Percentiles rank a stretch among this genome's conserved stretches.
Conservation (phyloP, 2,329 filamentous ascomycete genomes). For the Xylariaceae sp. region DNA sequence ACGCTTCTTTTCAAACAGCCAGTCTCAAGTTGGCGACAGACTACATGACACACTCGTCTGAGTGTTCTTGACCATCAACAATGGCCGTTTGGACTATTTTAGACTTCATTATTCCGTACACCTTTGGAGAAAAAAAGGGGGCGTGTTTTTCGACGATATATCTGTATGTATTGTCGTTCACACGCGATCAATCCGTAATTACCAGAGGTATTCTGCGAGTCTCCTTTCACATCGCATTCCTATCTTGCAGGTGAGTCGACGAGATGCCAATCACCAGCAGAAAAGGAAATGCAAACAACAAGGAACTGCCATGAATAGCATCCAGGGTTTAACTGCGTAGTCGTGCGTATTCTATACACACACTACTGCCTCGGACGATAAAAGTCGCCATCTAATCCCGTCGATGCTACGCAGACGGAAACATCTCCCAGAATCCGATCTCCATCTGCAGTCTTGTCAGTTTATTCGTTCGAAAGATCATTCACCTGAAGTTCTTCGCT, state of each 20-base stretch:
- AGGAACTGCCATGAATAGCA: not conserved
- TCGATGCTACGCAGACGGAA: conserved; percentile 31
- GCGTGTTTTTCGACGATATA: no score
- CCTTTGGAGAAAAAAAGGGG: no score
- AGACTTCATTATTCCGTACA: not conserved
- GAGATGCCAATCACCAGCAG: not conserved
- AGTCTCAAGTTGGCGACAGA: no score
- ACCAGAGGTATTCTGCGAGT: no score
- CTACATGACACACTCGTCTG: no score
- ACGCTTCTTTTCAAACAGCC: no score
- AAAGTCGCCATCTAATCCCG: not conserved
- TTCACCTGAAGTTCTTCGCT: not conserved
- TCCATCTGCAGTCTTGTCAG: conserved; percentile 41
- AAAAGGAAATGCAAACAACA: not conserved
- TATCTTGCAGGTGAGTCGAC: not conserved
- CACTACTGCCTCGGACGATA: no score
- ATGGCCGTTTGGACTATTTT: not conserved
- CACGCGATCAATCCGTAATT: no score
- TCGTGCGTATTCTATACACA: not conserved
- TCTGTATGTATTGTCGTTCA: no score
- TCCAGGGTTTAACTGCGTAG: not conserved
- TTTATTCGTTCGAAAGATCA: not conserved
- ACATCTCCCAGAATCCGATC: conserved; percentile 53
- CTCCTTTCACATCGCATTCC: not conserved
- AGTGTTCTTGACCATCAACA: not conserved